A percentile compares a stretch with the other conserved stretches of the same genome.
Evolutionary conservation across 352 stramenopile species (phyloP).

Genomic region (Peronospora farinosa): DNA sequence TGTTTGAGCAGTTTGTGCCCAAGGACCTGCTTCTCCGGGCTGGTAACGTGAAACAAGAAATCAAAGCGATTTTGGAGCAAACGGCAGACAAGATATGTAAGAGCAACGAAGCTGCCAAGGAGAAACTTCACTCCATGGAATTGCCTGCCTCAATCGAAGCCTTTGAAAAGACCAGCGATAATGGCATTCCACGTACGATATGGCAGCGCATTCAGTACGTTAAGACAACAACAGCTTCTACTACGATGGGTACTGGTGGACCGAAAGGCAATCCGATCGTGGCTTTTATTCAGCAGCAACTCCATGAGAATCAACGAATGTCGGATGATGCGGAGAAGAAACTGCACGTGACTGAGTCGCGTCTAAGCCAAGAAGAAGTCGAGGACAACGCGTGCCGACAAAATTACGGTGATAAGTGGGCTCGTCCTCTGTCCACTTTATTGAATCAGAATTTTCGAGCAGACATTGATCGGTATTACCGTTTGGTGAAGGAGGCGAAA

Average conservation of each 20-base stretch:
- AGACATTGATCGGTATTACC: constrained; percentile 71
- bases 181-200: constrained; percentile 45
- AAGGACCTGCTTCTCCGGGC: constrained; percentile 45
- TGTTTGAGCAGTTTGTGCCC: constrained; percentile 69
- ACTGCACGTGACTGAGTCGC: constrained; percentile 46
- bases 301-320: constrained; percentile 47
- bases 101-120: constrained; percentile 46
- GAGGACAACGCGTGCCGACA: constrained; percentile 64
- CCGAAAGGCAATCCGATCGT: constrained; percentile 29
- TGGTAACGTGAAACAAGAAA: constrained; percentile 42
- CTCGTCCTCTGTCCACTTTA: constrained; percentile 39
- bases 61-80: constrained; percentile 36
- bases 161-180: constrained; percentile 57
- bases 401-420: constrained; percentile 64
- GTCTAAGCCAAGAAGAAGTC: constrained; percentile 48
- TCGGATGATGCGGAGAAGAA: constrained; percentile 55
- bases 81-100: constrained; percentile 39
- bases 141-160: constrained; percentile 75
- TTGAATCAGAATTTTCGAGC: constrained; percentile 54
- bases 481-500: constrained; percentile 64
- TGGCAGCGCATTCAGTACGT: constrained; percentile 57
- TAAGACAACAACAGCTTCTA: constrained; percentile 23
- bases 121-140: constrained; percentile 47
- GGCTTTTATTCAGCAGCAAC: constrained; percentile 38
- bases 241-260: constrained; percentile 14